Conservation (phyloP, 768 basidiomycete species). For the Favolaschia claudopus region DNA sequence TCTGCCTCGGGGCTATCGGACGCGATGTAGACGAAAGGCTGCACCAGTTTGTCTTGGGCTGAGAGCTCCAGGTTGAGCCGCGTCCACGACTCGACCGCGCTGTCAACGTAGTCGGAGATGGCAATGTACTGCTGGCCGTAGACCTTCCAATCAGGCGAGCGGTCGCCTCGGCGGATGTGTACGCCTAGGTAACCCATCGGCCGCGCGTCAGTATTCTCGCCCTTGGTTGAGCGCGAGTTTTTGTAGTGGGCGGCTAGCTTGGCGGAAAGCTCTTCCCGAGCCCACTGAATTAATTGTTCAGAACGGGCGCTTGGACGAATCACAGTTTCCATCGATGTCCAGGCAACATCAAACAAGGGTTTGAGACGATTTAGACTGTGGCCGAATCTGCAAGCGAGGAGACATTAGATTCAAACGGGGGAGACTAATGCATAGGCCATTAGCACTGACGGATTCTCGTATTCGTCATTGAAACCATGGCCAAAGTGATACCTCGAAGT, state of each 20-base stretch:
- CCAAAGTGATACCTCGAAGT: slow-evolving; percentile 74
- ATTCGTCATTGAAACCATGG: slow-evolving; percentile 60
- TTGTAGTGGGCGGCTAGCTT: slow-evolving; percentile 22
- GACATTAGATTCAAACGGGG: background rate
- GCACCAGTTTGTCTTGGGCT: slow-evolving; percentile 24
- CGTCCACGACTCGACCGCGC: slow-evolving; percentile 50
- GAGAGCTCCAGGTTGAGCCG: slow-evolving; percentile 35
- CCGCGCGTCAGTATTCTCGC: background rate
- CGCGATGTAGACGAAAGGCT: slow-evolving; percentile 61
- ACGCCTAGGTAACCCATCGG: slow-evolving; percentile 54
- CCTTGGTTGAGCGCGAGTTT: slow-evolving; percentile 17
- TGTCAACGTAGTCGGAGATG: slow-evolving; percentile 53
- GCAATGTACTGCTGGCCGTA: slow-evolving; percentile 58
- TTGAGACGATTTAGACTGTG: slow-evolving; percentile 62
- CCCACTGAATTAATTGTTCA: slow-evolving; percentile 53
- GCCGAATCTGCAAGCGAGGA: slow-evolving; percentile 50
- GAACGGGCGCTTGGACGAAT: slow-evolving; percentile 62
- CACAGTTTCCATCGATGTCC: slow-evolving; percentile 54
- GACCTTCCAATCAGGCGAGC: slow-evolving; percentile 51
- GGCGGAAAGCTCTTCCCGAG: slow-evolving; percentile 53
- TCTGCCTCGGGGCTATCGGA: slow-evolving; percentile 62
- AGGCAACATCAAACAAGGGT: slow-evolving; percentile 58
- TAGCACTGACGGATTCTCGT: slow-evolving; percentile 62
- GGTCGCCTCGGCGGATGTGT: slow-evolving; percentile 72
- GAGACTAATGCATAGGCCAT: too few relatives aligned